A percentile compares a stretch with the other conserved stretches of the same genome.
These are phyloP conservation scores for Cochlearia excelsa DNA, from an alignment of 345 rosid species.

Conservation along the genomic window DNA sequence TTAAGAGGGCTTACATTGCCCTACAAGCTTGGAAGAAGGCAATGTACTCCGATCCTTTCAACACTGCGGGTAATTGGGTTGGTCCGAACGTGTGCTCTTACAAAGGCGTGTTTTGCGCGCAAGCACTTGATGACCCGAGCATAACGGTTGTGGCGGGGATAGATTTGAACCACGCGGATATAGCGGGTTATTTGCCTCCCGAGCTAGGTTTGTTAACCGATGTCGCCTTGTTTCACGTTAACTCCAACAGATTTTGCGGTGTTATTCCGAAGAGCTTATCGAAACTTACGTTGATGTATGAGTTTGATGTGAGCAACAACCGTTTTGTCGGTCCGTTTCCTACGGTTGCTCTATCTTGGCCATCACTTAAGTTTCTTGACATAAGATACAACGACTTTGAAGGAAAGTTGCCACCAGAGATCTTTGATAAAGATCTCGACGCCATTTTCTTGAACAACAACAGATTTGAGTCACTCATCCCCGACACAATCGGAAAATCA, in stretches of 20 bases:
- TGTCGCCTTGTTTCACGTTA: conserved; percentile 60
- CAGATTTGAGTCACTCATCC: conserved; percentile 63
- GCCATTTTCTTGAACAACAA: conserved; percentile 79
- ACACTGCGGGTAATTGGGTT: conserved; percentile 65
- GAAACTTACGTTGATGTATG: conserved; percentile 55
- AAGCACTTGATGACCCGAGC: conserved; percentile 55
- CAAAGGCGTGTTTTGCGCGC: conserved; percentile 71
- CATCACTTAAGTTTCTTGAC: conserved; percentile 53
- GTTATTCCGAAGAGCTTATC: conserved; percentile 57
- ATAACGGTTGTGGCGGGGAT: conserved; percentile 61
- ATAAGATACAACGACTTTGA: conserved; percentile 76
- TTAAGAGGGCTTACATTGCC: conserved; percentile 60
- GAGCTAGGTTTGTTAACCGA: conserved; percentile 71
- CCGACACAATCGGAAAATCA: conserved; percentile 67
- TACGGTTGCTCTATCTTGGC: conserved; percentile 49
- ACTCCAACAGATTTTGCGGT: conserved; percentile 83
- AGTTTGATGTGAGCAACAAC: conserved; percentile 85
- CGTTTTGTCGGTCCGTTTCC: conserved; percentile 84
- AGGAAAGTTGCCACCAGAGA: conserved; percentile 52
- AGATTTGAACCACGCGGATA: conserved; percentile 81
- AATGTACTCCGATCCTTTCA: conserved; percentile 65
- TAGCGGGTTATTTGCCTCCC: conserved; percentile 70
- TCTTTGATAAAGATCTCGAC: conserved; percentile 57
- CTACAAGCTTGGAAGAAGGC: conserved; percentile 40
- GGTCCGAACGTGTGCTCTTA: conserved; percentile 70